Percentiles rank a stretch among this genome's conserved stretches.
phyloP scores from a whole-genome alignment of 768 basidiomycete species.

The Trametes meyenii region DNA sequence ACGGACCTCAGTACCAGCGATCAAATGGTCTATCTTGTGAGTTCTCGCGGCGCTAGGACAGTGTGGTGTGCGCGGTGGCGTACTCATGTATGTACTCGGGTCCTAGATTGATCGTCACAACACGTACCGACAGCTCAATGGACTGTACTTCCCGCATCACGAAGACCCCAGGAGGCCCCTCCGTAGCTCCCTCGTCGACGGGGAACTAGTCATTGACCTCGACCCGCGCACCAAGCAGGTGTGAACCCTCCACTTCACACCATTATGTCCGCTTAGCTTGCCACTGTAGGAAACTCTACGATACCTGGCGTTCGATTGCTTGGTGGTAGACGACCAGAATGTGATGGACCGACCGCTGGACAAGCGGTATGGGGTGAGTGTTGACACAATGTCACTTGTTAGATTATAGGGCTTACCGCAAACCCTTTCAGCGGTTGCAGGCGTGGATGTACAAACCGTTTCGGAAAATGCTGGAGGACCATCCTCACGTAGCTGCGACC shows the following conservation, averaged over 20 bases:
- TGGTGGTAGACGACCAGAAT: slow-evolving; percentile 84
- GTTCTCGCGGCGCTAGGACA: not conserved
- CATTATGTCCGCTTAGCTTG: slow-evolving; percentile 8
- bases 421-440: slow-evolving; percentile 61
- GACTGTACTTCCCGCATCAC: slow-evolving; percentile 89
- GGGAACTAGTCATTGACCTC: slow-evolving; percentile 90
- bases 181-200: slow-evolving; percentile 84
- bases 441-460: slow-evolving; percentile 86
- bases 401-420: not conserved
- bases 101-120: slow-evolving; percentile 94
- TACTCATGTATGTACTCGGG: slow-evolving; percentile 7
- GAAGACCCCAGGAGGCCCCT: slow-evolving; percentile 70
- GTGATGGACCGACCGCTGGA: slow-evolving; percentile 83
- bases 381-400: not conserved
- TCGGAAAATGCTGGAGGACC: slow-evolving; percentile 63
- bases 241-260: slow-evolving; percentile 29
- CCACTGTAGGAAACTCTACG: slow-evolving; percentile 71
- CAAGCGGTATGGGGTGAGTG: slow-evolving; percentile 86
- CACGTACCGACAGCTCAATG: slow-evolving; percentile 69
- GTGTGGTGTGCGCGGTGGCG: not conserved
- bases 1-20: slow-evolving; percentile 53
- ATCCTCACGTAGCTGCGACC: slow-evolving; percentile 62
- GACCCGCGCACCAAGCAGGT: slow-evolving; percentile 77
- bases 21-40: slow-evolving; percentile 76
- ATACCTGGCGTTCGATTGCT: slow-evolving; percentile 89